These are phyloP conservation scores for Scolecobasidium constrictum DNA, from an alignment of 2,329 filamentous ascomycete genomes.

Conservation along the genomic window DNA sequence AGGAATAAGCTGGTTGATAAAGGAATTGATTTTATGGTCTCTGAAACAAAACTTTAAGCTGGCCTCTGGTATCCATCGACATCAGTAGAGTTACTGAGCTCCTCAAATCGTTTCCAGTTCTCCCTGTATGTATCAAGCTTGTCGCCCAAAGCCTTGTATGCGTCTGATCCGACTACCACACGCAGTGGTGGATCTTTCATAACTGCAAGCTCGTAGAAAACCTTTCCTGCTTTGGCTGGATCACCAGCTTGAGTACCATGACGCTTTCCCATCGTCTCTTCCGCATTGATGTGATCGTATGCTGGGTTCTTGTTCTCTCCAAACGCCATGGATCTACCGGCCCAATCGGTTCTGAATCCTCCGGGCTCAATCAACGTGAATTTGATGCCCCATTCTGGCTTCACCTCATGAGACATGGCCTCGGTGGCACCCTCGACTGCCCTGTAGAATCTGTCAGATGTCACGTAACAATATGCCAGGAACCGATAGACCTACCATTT, in stretches of 20 bases:
- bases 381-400: slow-evolving; percentile 37
- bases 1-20: too few relatives aligned
- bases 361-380: slow-evolving; percentile 26
- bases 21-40: too few relatives aligned
- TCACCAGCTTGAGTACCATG: slow-evolving; percentile 39
- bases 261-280: slow-evolving; percentile 27
- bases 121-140: slow-evolving; percentile 41
- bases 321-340: slow-evolving; percentile 36
- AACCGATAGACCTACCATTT: background rate
- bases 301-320: slow-evolving; percentile 32
- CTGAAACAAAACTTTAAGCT: too few relatives aligned
- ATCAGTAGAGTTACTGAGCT: slow-evolving; percentile 38
- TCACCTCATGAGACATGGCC: slow-evolving; percentile 29
- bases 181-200: slow-evolving; percentile 42
- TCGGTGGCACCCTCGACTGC: slow-evolving; percentile 39
- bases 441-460: slow-evolving; percentile 19
- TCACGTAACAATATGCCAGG: background rate
- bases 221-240: slow-evolving; percentile 36
- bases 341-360: slow-evolving; percentile 35
- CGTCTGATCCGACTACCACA: slow-evolving; percentile 43
- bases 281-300: slow-evolving; percentile 38
- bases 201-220: slow-evolving; percentile 44
- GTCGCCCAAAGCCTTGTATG: slow-evolving; percentile 34
- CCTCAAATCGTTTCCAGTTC: slow-evolving; percentile 39
- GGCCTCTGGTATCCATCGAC: slow-evolving; percentile 26